Conservation (phyloP, 2,329 filamentous ascomycete genomes). For the Phialemoniopsis sp. region DNA sequence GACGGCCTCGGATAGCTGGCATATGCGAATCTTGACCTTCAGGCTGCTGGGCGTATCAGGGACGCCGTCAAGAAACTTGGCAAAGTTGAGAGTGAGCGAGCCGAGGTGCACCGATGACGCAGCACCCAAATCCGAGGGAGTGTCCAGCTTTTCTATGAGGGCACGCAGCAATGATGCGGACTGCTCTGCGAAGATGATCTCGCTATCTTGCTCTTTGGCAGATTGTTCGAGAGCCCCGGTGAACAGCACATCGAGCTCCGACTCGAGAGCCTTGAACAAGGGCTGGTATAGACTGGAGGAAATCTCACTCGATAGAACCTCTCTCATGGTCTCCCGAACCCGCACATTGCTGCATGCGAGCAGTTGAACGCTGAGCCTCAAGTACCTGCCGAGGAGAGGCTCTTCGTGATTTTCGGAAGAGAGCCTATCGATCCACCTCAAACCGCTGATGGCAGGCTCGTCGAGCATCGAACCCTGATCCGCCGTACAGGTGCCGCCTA, state of each 20-base stretch:
- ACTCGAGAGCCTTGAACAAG: constrained; percentile 61
- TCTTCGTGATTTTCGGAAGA: constrained; percentile 58
- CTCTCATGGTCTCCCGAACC: constrained; percentile 63
- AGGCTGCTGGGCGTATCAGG: constrained; percentile 51
- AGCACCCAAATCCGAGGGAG: constrained; percentile 56
- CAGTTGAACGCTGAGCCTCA: constrained; percentile 61
- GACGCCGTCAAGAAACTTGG: constrained; percentile 59
- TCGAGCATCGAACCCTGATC: constrained; percentile 53
- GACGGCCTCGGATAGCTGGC: constrained; percentile 62
- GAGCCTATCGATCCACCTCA: constrained; percentile 62
- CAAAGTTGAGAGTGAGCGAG: constrained; percentile 59
- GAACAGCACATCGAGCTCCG: constrained; percentile 60
- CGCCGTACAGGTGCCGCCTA: constrained; percentile 62
- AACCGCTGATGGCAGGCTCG: constrained; percentile 49
- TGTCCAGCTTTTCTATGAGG: constrained; percentile 61
- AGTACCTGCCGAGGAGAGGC: constrained; percentile 53
- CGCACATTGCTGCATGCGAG: constrained; percentile 60
- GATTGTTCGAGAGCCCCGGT: constrained; percentile 48
- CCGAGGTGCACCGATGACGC: constrained; percentile 62
- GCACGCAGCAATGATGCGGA: constrained; percentile 59
- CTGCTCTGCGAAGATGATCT: constrained; percentile 65
- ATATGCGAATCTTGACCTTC: constrained; percentile 65
- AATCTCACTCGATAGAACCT: constrained; percentile 62
- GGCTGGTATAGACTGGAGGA: constrained; percentile 57
- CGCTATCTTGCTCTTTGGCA: constrained; percentile 51